Evolutionary conservation across 345 rosid genomes (phyloP).

Genomic region (Acer saccharum): DNA sequence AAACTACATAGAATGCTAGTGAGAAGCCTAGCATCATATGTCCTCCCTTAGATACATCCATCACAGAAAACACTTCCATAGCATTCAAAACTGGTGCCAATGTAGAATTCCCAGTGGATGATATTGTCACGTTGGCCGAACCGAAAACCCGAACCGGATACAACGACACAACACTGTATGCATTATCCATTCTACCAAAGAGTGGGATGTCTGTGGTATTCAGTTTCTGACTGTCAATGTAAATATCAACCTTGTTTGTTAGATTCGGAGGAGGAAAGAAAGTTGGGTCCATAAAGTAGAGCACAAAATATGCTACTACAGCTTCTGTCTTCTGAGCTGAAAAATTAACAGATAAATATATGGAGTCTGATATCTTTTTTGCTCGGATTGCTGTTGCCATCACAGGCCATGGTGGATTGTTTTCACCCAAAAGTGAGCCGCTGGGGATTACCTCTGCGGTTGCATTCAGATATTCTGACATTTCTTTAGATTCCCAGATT

Average conservation of each 20-base stretch:
- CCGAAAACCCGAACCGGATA: slow-evolving; percentile 9
- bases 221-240: background rate
- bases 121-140: slow-evolving; percentile 3
- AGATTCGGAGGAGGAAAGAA: background rate
- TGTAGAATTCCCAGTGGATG: slow-evolving; percentile 13
- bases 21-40: background rate
- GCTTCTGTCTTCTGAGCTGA: background rate
- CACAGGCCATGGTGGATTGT: slow-evolving; percentile 1
- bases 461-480: slow-evolving; percentile 1
- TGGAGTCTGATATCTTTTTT: slow-evolving; percentile 2
- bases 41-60: background rate
- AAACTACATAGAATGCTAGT: background rate
- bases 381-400: slow-evolving; percentile 19
- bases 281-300: slow-evolving; percentile 13
- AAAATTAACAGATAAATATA: slow-evolving; percentile 15
- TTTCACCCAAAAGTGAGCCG: background rate
- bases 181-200: background rate
- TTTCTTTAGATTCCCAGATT: slow-evolving; percentile 11
- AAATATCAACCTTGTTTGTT: slow-evolving; percentile 1
- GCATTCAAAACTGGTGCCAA: slow-evolving; percentile 17
- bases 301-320: background rate
- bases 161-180: background rate
- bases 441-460: background rate
- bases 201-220: background rate
- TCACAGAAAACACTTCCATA: slow-evolving; percentile 15